Base-by-base conservation (phyloP, 73 alveolate genomes). In the Tetrahymena borealis region DNA sequence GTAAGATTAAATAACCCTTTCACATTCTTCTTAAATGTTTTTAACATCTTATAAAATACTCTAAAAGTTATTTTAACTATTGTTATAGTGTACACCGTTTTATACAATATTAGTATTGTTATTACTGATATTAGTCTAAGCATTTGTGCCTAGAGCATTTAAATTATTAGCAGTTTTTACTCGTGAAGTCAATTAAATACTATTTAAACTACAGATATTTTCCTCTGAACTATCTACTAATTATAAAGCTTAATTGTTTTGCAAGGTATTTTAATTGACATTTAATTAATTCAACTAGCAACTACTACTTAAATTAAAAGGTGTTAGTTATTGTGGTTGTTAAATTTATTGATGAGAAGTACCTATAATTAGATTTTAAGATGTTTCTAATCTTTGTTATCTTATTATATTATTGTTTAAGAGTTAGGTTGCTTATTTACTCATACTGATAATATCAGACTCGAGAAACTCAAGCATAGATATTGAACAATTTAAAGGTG, bases 401-500 rank as follows among this genome's bases (percentile, higher is more conserved):
- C 85, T 2, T 35, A 24, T 24, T 16, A 60, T 60, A 6, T 60
- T 60, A 15, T n/a, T 60, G 3, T 32, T 60, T 60, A 60, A 60
- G n/a, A 60, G n/a, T 18, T 60, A 60, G 7, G 85, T 60, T 24
- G 85, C 85, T 60, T 60, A 60, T n/a, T 60, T 60, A n/a, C 85
- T 60, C 37, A 60, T 60, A 35, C 28, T 60, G 28, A 60, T 60
- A 1, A 60, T 60, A 60, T 60, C 85, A 60, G 85, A 60, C 28
- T 60, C 85, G 18, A 60, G 31, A 60, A 60, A 60, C 28, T 60
- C 85, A 0, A 60, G 38, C 85, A 60, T 60, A 4, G 85, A 60
- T 15, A 60, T 60, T 18, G 85, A 60, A 35, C 85, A 60, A n/a
- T 60, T 60, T 39, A 93, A 90, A 31, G 95, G 95, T 33, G 95